phyloP scores from a whole-genome alignment of 2,329 filamentous ascomycete species.

The Fusarium sp. region DNA sequence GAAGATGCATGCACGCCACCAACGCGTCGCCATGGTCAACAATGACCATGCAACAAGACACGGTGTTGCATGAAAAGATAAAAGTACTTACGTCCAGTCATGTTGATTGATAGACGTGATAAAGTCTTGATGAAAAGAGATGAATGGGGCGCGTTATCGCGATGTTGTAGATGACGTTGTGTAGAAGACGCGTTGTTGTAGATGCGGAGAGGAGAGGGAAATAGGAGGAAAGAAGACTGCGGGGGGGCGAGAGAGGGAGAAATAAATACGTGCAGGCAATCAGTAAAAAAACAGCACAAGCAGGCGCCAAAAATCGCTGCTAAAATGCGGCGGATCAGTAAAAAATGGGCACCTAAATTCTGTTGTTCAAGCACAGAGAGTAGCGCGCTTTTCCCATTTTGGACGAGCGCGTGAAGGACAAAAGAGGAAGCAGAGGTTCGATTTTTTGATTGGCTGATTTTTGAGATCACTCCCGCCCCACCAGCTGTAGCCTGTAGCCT shows the following conservation, averaged over 20 bases:
- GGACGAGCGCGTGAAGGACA: slow-evolving; percentile 16
- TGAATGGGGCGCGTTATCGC: slow-evolving; percentile 44
- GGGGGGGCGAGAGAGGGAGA: slow-evolving; percentile 44
- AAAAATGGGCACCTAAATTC: slow-evolving; percentile 30
- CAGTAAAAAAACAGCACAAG: slow-evolving; percentile 42
- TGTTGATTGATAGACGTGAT: slow-evolving; percentile 58
- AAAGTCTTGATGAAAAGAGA: slow-evolving; percentile 40
- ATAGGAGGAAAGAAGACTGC: slow-evolving; percentile 35
- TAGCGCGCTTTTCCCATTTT: slow-evolving; percentile 24
- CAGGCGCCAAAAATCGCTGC: slow-evolving; percentile 29
- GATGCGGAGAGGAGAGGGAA: slow-evolving; percentile 37
- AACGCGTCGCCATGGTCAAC: background rate
- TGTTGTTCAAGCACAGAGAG: background rate
- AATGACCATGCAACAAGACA: background rate
- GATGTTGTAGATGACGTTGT: slow-evolving; percentile 41
- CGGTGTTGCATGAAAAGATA: slow-evolving; percentile 8
- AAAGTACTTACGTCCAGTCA: slow-evolving; percentile 75
- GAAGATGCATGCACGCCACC: background rate
- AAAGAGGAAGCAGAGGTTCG: slow-evolving; percentile 12
- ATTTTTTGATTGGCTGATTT: slow-evolving; percentile 36
- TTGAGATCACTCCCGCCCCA: slow-evolving; percentile 27
- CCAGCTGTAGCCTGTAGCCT: background rate
- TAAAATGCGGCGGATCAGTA: slow-evolving; percentile 43
- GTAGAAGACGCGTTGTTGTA: slow-evolving; percentile 38
- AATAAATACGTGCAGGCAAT: slow-evolving; percentile 54